These are phyloP conservation scores for Myxozyma lipomycoides DNA, from an alignment of 805 yeast genomes.

Conservation along the genomic window DNA sequence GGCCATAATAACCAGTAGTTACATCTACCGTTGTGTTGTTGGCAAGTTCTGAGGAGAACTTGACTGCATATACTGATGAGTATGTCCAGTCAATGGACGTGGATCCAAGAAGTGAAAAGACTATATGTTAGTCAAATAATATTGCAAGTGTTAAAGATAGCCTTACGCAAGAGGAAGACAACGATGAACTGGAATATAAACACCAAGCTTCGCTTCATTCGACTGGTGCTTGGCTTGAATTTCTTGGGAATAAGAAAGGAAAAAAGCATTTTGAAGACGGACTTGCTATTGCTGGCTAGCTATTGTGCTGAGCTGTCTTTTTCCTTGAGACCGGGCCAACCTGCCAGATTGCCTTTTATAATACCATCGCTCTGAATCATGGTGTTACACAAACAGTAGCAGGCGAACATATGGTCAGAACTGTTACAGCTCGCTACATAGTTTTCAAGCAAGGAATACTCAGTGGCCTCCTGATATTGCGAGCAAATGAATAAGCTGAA, in stretches of 20 bases:
- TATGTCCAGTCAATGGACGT: constrained; percentile 15
- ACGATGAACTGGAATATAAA: constrained; percentile 13
- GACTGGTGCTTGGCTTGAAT: constrained; percentile 6
- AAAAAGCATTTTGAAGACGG: not conserved
- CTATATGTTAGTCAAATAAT: constrained; percentile 3
- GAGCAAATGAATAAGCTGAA: too few relatives aligned
- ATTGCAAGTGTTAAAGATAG: not conserved
- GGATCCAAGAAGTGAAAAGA: constrained; percentile 22
- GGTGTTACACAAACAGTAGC: too few relatives aligned
- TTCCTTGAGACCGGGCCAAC: too few relatives aligned
- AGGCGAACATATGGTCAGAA: too few relatives aligned
- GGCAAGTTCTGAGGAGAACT: constrained; percentile 5
- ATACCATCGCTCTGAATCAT: too few relatives aligned
- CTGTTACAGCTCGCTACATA: too few relatives aligned
- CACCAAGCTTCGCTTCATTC: constrained; percentile 4
- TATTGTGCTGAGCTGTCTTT: too few relatives aligned
- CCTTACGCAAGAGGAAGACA: constrained; percentile 17
- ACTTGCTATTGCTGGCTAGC: too few relatives aligned
- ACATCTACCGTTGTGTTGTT: constrained; percentile 10
- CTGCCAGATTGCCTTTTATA: too few relatives aligned
- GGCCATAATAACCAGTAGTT: constrained; percentile 21
- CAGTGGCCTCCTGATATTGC: too few relatives aligned
- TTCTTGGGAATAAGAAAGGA: not conserved
- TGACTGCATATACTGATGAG: constrained; percentile 22
- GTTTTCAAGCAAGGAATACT: too few relatives aligned